Evolutionary conservation across 2,329 filamentous ascomycete genomes (phyloP), one percentile per base, ranked within the genome.

Genomic region (Botrytis tulipae): DNA sequence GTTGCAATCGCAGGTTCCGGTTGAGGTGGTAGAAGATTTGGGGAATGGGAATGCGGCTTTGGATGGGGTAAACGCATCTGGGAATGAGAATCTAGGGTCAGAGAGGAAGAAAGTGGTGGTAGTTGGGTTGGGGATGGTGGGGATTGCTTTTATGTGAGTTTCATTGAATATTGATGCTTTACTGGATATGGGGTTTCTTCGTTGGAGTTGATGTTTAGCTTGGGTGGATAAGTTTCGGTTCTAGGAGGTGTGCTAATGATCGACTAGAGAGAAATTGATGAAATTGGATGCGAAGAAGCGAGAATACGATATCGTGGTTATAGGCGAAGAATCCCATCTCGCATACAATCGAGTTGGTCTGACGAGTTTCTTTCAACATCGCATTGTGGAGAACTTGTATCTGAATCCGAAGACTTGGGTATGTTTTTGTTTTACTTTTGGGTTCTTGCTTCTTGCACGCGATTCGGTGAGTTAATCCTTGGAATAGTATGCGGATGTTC

Each of bases 331-430:
- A 81, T 85, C 92, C 32, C 92, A 97, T 84, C 85, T 97, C 71
- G 94, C 94, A 32, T 97, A 97, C 82, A 97, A 97, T 81, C 90
- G 95, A 73, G 94, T 97, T 44, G 94, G 94, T 5, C 85, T 97
- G 69, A 97, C 94, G 4, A 93, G 91, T 74, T 97, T 95, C 85
- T 97, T 97, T 81, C 90, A 93, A 78, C 93, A 97, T 83, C 88
- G 94, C 70, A 88, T 92, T 78, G 91, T 96, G 59, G 93, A 97
- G 82, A 93, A 94, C 77, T 82, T 97, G n/a, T 97, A 97, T 80
- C 85, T 97, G 46, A 97, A 97, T 78, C 92, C 93, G 0, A 85
- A 88, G 78, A 91, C 93, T 86, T 97, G 94, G 93, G 92, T 93
- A 82, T 72, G 85, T 79, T 48, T 37, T 37, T 37, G n/a, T 37